A percentile compares a stretch with the other conserved stretches of the same genome.
Conservation (phyloP, 1,284 basidiomycete genomes). For the Amylostereum areolatum region DNA sequence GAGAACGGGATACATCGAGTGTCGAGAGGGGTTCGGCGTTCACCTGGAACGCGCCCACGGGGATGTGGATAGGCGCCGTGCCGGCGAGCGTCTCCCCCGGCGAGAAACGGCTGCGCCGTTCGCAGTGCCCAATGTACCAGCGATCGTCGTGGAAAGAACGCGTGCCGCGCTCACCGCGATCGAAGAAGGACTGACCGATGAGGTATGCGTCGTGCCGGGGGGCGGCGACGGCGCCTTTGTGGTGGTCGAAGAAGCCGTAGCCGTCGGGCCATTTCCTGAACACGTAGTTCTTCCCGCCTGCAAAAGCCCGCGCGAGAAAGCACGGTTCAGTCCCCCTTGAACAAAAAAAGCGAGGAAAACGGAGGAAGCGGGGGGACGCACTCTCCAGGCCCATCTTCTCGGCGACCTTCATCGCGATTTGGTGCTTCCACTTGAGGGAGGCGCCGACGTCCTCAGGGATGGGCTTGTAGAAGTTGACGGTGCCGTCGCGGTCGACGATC, state of each 20-base stretch:
- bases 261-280: constrained; percentile 58
- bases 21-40: too few species aligned
- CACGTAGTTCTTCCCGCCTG: constrained; percentile 53
- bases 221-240: constrained; percentile 48
- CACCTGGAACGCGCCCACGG: too few species aligned
- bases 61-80: too few species aligned
- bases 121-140: constrained; percentile 19
- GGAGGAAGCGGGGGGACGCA: constrained; percentile 21
- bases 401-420: constrained; percentile 52
- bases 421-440: constrained; percentile 54
- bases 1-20: too few species aligned
- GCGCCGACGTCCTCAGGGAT: constrained; percentile 42
- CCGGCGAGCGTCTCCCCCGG: too few species aligned
- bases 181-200: constrained; percentile 43
- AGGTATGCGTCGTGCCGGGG: constrained; percentile 76
- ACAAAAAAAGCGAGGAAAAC: not conserved
- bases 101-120: too few species aligned
- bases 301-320: not conserved
- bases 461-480: constrained; percentile 64
- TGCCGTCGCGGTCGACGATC: constrained; percentile 47
- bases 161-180: not conserved
- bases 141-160: not conserved
- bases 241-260: constrained; percentile 71
- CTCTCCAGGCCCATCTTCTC: constrained; percentile 43
- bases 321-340: not conserved